Percentiles rank a stretch among this genome's conserved stretches.
phyloP scores from a whole-genome alignment of 2,329 filamentous ascomycete genomes.

The Magnaporthiopsis incrustans region DNA sequence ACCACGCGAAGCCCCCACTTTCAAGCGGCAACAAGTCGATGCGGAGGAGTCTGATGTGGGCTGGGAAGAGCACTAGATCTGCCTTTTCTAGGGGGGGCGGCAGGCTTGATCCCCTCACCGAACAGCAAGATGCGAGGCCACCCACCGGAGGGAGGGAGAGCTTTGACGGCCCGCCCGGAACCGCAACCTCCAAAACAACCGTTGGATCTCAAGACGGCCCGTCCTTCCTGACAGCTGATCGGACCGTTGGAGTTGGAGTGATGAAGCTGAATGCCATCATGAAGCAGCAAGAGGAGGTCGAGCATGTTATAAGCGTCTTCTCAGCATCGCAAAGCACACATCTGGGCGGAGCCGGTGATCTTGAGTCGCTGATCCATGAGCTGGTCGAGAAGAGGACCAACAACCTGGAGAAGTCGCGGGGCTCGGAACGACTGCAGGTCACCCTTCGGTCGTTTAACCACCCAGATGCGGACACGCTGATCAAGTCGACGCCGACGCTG shows the following conservation, averaged over 20 bases:
- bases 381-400: slow-evolving; percentile 68
- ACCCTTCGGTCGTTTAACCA: slow-evolving; percentile 72
- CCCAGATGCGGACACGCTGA: slow-evolving; percentile 68
- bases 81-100: slow-evolving; percentile 45
- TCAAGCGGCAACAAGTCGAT: slow-evolving; percentile 44
- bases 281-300: slow-evolving; percentile 61
- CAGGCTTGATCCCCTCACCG: slow-evolving; percentile 50
- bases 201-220: slow-evolving; percentile 26
- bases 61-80: slow-evolving; percentile 46
- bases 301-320: slow-evolving; percentile 57
- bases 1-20: slow-evolving; percentile 39
- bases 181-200: slow-evolving; percentile 42
- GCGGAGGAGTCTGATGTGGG: slow-evolving; percentile 64
- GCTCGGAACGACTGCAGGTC: slow-evolving; percentile 70
- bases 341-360: slow-evolving; percentile 52
- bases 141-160: slow-evolving; percentile 28
- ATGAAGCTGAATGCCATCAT: slow-evolving; percentile 69
- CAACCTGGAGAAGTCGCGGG: slow-evolving; percentile 63
- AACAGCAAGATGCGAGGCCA: slow-evolving; percentile 32
- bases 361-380: slow-evolving; percentile 64
- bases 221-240: slow-evolving; percentile 44
- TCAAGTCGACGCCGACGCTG: slow-evolving; percentile 80
- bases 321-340: neutral
- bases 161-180: slow-evolving; percentile 41
- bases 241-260: slow-evolving; percentile 69